phyloP scores from a whole-genome alignment of 192 early-diverging fungal species.

The Thoreauomyces humboldtii region DNA sequence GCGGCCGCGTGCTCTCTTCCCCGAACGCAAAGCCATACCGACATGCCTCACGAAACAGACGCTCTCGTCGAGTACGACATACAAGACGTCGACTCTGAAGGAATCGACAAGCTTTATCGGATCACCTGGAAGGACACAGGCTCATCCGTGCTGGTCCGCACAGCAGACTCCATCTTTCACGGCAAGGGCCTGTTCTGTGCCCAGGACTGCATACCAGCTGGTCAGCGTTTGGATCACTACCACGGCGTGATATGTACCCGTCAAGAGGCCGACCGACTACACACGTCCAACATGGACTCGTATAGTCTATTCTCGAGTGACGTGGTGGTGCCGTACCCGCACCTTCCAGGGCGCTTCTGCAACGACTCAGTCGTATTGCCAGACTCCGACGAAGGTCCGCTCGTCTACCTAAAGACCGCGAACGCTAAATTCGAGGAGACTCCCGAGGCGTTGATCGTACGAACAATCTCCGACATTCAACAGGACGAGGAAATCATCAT shows the following conservation, averaged over 20 bases:
- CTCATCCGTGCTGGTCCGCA: neutral
- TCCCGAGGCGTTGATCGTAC: neutral
- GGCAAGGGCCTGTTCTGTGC: slow-evolving; percentile 22
- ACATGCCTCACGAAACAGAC: too few species aligned
- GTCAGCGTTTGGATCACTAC: slow-evolving; percentile 11
- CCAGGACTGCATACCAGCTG: slow-evolving; percentile 8
- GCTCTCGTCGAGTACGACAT: too few species aligned
- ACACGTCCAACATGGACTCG: slow-evolving; percentile 2
- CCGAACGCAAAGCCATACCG: too few species aligned
- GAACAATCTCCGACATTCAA: neutral
- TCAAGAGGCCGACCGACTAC: neutral
- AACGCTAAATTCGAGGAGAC: neutral
- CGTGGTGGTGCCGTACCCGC: slow-evolving; percentile 2
- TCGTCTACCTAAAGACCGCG: neutral
- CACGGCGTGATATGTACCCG: slow-evolving; percentile 2
- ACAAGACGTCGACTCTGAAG: too few species aligned
- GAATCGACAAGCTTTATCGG: neutral
- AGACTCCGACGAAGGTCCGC: neutral
- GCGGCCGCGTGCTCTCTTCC: too few species aligned
- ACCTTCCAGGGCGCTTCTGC: slow-evolving; percentile 5
- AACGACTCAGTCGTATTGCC: slow-evolving; percentile 12
- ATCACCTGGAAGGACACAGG: slow-evolving; percentile 18
- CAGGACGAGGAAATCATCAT: neutral
- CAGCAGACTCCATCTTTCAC: slow-evolving; percentile 1
- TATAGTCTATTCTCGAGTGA: neutral